phyloP scores from a whole-genome alignment of 2,329 filamentous ascomycete species.

The Simplicillium sp. region DNA sequence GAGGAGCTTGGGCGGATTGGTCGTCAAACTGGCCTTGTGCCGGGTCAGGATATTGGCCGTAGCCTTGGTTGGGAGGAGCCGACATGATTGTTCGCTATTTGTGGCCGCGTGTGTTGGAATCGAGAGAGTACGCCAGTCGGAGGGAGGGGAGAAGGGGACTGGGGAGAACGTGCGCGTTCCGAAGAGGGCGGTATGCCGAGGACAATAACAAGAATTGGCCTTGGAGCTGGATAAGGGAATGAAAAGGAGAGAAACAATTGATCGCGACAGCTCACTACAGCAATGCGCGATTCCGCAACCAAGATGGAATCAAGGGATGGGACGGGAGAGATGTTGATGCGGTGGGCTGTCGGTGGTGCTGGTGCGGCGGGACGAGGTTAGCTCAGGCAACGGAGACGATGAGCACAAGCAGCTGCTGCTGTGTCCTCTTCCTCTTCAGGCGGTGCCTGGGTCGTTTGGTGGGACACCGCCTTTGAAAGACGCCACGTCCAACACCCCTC shows the following conservation, averaged over 20 bases:
- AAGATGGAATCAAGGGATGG: too few relatives aligned
- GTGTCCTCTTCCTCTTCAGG: not conserved
- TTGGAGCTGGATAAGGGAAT: not conserved
- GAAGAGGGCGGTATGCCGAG: too few relatives aligned
- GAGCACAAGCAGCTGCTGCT: not conserved
- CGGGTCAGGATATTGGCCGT: constrained; percentile 36
- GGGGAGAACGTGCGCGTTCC: constrained; percentile 5
- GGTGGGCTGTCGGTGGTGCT: not conserved
- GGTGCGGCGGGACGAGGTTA: not conserved
- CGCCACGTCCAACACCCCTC: not conserved
- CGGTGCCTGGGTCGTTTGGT: not conserved
- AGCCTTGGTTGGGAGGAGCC: constrained; percentile 45
- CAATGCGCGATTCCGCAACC: too few relatives aligned
- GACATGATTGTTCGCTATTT: constrained; percentile 36
- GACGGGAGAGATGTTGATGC: not conserved
- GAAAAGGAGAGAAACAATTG: not conserved
- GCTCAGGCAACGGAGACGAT: not conserved
- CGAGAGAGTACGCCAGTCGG: constrained; percentile 5
- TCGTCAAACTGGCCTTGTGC: constrained; percentile 29
- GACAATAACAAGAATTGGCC: not conserved
- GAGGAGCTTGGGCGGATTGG: constrained; percentile 20
- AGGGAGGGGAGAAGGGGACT: constrained; percentile 14
- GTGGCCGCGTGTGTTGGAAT: not conserved
- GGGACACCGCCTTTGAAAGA: not conserved
- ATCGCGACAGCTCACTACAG: not conserved